These are phyloP conservation scores for Sphagnum magellanicum DNA, from an alignment of 228 moss, liverwort and hornwort species.

Conservation along the genomic window DNA sequence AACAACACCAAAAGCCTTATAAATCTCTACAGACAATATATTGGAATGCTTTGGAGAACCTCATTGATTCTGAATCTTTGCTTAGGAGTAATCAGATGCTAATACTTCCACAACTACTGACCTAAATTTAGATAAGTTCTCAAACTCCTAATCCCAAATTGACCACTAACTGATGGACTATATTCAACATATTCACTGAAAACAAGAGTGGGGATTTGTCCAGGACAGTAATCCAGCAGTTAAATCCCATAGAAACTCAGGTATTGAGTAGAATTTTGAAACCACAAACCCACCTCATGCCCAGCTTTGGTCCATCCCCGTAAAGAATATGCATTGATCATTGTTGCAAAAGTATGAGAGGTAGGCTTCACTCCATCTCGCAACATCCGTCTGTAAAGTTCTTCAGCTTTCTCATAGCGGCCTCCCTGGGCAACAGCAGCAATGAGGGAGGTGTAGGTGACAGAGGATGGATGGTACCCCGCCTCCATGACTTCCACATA, in stretches of 20 bases:
- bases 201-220: too few relatives aligned
- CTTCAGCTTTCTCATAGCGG: slow-evolving; percentile 73
- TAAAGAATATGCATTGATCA: slow-evolving; percentile 70
- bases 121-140: neutral
- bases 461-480: slow-evolving; percentile 63
- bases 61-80: neutral
- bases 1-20: neutral
- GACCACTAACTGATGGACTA: neutral
- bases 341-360: slow-evolving; percentile 60
- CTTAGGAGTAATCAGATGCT: neutral
- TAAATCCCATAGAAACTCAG: too few relatives aligned
- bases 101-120: neutral
- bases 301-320: slow-evolving; percentile 93
- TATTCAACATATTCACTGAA: too few relatives aligned
- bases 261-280: too few relatives aligned
- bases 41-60: neutral
- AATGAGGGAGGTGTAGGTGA: slow-evolving; percentile 90
- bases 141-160: neutral
- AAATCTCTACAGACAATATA: neutral
- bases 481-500: slow-evolving; percentile 69
- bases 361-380: slow-evolving; percentile 60
- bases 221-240: too few relatives aligned
- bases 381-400: slow-evolving; percentile 79
- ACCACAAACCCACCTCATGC: slow-evolving; percentile 58
- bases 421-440: slow-evolving; percentile 72